phyloP scores from a whole-genome alignment of 768 basidiomycete genomes.

The Leccinum fibrillosum region DNA sequence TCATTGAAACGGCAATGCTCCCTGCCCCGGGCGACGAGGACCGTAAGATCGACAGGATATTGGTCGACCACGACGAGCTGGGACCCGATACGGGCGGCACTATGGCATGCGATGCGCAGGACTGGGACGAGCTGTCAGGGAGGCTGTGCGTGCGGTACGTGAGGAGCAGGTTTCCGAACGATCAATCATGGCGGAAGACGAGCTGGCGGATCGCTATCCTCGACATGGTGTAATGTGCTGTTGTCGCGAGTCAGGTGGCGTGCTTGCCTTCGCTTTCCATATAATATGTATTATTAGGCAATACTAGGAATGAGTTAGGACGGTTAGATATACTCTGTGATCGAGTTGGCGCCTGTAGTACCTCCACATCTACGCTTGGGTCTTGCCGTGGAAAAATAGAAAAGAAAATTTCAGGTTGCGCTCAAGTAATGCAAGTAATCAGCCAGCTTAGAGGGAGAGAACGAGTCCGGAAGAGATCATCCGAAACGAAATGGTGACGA shows the following conservation, averaged over 20 bases:
- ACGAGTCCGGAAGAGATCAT: no score
- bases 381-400: neutral
- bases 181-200: conserved; percentile 23
- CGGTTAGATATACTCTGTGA: neutral
- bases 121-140: conserved; percentile 32
- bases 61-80: conserved; percentile 24
- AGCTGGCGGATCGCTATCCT: conserved; percentile 22
- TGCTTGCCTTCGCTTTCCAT: neutral
- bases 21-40: conserved; percentile 15
- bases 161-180: conserved; percentile 21
- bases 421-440: no score
- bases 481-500: no score
- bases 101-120: conserved; percentile 23
- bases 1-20: conserved; percentile 22
- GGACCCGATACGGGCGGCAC: conserved; percentile 1
- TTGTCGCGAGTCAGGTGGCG: neutral
- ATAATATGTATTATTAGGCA: neutral
- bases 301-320: neutral
- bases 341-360: no score
- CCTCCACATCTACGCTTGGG: neutral
- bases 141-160: conserved; percentile 26
- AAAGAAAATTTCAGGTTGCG: no score
- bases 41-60: conserved; percentile 15
- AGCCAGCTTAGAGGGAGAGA: no score
- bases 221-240: conserved; percentile 21